These are phyloP conservation scores for Miscanthus lutarioriparius DNA, from an alignment of 176 grass and related monocot species.

Conservation along the genomic window DNA sequence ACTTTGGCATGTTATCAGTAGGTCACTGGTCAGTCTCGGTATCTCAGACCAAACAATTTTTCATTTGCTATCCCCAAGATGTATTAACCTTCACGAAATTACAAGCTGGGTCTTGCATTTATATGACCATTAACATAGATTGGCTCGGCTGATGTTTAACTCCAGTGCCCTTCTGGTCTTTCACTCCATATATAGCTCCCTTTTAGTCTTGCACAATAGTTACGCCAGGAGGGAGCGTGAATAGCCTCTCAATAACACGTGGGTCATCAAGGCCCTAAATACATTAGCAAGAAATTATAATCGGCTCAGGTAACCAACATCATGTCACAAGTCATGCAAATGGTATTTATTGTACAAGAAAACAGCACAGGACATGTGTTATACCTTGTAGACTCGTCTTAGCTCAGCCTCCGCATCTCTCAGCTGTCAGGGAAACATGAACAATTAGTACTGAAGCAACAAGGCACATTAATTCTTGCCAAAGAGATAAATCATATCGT, in stretches of 20 bases:
- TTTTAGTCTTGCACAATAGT: background rate
- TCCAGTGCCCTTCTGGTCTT: background rate
- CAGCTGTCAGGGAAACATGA: background rate
- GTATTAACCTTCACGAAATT: background rate
- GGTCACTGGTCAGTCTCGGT: background rate
- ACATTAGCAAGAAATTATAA: background rate
- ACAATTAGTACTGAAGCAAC: background rate
- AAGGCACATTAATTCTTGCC: background rate
- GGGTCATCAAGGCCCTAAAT: conserved; percentile 19
- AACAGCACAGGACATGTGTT: background rate
- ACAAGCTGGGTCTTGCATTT: background rate
- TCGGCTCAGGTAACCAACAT: background rate
- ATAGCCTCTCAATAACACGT: background rate
- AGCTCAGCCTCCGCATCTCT: background rate
- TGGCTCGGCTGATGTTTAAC: background rate
- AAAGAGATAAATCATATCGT: conserved; percentile 9
- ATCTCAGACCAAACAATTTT: background rate
- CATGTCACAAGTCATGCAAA: background rate
- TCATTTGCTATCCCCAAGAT: background rate
- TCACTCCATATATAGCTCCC: background rate
- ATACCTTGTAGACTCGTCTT: conserved; percentile 26
- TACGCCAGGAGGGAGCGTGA: background rate
- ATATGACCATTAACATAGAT: background rate
- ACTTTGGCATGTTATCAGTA: too few relatives aligned
- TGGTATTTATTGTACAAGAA: background rate